These are phyloP conservation scores for Draba incana DNA, from an alignment of 345 rosid genomes.

Conservation along the genomic window DNA sequence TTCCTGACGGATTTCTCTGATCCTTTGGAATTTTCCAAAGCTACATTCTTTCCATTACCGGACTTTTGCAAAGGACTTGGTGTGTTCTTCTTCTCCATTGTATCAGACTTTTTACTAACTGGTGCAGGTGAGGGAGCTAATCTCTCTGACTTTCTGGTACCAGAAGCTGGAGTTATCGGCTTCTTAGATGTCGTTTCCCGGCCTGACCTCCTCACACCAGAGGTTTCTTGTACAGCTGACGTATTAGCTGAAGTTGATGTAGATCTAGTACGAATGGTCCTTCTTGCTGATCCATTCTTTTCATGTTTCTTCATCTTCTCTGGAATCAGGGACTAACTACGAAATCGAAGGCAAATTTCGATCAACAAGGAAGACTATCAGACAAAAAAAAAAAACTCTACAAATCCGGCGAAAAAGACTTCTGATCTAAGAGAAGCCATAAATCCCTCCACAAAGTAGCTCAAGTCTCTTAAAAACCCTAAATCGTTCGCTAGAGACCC, in stretches of 20 bases:
- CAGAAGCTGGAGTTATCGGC: constrained; percentile 40
- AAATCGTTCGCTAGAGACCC: too few species aligned
- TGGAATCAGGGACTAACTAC: constrained; percentile 1
- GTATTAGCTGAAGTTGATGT: constrained; percentile 22
- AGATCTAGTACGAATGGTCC: constrained; percentile 45
- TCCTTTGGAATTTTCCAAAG: constrained; percentile 46
- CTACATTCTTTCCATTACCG: constrained; percentile 52
- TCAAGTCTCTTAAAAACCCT: background rate
- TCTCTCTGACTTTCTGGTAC: constrained; percentile 58
- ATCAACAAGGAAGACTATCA: background rate
- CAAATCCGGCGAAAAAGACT: background rate
- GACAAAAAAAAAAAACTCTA: background rate
- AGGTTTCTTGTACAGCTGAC: constrained; percentile 33
- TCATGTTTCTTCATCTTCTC: constrained; percentile 48
- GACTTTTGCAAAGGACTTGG: constrained; percentile 59
- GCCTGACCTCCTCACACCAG: constrained; percentile 57
- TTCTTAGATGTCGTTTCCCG: constrained; percentile 47
- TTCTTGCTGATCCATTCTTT: constrained; percentile 42
- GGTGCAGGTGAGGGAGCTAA: constrained; percentile 47
- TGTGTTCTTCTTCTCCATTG: constrained; percentile 45
- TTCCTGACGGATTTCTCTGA: constrained; percentile 47
- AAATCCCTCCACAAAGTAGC: constrained; percentile 1
- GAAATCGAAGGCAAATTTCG: background rate
- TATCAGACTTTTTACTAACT: constrained; percentile 43
- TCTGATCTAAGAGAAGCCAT: constrained; percentile 8